Percentiles rank a stretch among this genome's conserved stretches.
These are phyloP conservation scores for Coemansia sp. DNA, from an alignment of 192 early-diverging fungal species.

Conservation along the genomic window DNA sequence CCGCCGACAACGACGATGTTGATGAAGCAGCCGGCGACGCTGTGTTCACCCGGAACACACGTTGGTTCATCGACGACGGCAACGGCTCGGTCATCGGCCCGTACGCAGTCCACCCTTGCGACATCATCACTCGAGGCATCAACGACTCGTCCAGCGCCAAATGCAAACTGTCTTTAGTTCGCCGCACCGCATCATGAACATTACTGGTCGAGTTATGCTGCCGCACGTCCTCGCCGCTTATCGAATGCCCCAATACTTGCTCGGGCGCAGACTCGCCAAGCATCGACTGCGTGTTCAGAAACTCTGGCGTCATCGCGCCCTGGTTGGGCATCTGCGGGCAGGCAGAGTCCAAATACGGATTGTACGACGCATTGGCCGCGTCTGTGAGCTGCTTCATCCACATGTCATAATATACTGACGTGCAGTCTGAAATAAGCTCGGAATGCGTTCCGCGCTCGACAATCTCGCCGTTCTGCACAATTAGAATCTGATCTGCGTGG, in stretches of 20 bases:
- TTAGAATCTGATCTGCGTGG: conserved; percentile 83
- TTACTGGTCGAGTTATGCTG: background rate
- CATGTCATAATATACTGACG: conserved; percentile 80
- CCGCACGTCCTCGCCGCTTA: background rate
- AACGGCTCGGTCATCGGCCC: conserved; percentile 42
- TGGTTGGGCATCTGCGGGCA: conserved; percentile 23
- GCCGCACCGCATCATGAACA: background rate
- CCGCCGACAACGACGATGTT: conserved; percentile 20
- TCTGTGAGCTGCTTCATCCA: conserved; percentile 88
- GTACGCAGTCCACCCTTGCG: conserved; percentile 33
- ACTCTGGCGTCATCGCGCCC: conserved; percentile 13
- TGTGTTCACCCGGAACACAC: background rate
- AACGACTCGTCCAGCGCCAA: conserved; percentile 21
- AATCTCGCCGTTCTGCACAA: conserved; percentile 77
- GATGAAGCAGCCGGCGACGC: conserved; percentile 12
- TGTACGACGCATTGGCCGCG: conserved; percentile 40
- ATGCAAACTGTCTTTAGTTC: conserved; percentile 11
- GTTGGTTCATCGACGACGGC: conserved; percentile 11
- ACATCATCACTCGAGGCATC: conserved; percentile 19
- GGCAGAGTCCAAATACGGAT: conserved; percentile 27
- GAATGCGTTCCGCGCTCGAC: conserved; percentile 83
- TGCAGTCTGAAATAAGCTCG: conserved; percentile 62
- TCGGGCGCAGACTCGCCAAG: conserved; percentile 5
- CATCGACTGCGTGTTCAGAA: conserved; percentile 2
- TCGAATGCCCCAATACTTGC: background rate